phyloP scores from a whole-genome alignment of 208 protist species.

The Trypanosoma boissoni region DNA sequence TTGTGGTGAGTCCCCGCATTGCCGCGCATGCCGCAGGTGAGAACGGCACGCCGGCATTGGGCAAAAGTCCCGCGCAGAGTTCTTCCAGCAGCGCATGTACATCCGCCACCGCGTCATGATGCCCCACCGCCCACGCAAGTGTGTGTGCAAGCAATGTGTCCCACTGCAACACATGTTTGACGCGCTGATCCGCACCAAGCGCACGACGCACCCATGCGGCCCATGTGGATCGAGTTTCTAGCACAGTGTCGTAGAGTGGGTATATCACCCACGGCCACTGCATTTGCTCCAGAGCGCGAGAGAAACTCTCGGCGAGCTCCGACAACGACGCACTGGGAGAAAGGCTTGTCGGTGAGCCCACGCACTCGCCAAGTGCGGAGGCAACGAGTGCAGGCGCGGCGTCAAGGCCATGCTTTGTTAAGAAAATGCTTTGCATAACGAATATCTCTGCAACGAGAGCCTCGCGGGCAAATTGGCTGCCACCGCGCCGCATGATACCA shows the following conservation, averaged over 20 bases:
- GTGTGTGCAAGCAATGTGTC: slow-evolving; percentile 41
- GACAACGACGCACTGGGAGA: neutral
- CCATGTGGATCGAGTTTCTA: slow-evolving; percentile 32
- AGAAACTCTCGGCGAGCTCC: slow-evolving; percentile 1
- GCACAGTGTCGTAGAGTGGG: slow-evolving; percentile 39
- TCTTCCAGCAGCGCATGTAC: slow-evolving; percentile 30
- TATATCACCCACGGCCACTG: slow-evolving; percentile 44
- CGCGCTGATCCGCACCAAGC: slow-evolving; percentile 30
- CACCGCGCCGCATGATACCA: slow-evolving; percentile 25
- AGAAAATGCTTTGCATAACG: slow-evolving; percentile 39
- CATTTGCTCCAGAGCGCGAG: slow-evolving; percentile 16
- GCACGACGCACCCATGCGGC: slow-evolving; percentile 37
- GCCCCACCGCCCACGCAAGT: slow-evolving; percentile 42
- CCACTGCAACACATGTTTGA: slow-evolving; percentile 44
- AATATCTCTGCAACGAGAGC: slow-evolving; percentile 39
- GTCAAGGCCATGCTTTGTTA: slow-evolving; percentile 56
- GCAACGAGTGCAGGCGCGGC: slow-evolving; percentile 24
- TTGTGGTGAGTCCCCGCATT: slow-evolving; percentile 29
- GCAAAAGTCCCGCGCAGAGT: slow-evolving; percentile 25
- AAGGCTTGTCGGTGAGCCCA: neutral
- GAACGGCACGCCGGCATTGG: neutral
- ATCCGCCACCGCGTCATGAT: slow-evolving; percentile 14
- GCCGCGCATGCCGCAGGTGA: slow-evolving; percentile 23
- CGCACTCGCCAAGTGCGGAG: slow-evolving; percentile 15
- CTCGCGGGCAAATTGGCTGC: slow-evolving; percentile 17